These are phyloP conservation scores for Periconia sp. DNA, from an alignment of 2,329 filamentous ascomycete genomes.

Conservation along the genomic window DNA sequence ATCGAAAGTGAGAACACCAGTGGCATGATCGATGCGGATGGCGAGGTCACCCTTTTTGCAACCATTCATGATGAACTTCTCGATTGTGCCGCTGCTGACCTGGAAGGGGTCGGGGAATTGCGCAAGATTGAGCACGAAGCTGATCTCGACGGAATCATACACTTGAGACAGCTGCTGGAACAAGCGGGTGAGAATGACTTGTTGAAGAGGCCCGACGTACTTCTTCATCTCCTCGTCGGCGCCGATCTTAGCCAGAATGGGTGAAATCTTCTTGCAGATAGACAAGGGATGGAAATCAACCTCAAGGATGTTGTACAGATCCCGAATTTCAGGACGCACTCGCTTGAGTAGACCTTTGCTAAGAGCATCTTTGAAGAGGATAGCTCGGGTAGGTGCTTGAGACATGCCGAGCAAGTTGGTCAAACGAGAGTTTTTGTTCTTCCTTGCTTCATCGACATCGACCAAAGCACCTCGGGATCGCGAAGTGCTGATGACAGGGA, in stretches of 20 bases:
- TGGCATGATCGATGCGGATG: conserved; percentile 93
- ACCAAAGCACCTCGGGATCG: conserved; percentile 93
- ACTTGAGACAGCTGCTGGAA: conserved; percentile 99
- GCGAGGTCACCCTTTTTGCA: conserved; percentile 99
- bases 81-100: conserved; percentile 84
- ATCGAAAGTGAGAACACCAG: conserved; percentile 93
- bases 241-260: conserved; percentile 91
- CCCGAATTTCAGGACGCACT: conserved; percentile 89
- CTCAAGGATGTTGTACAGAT: conserved; percentile 97
- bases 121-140: conserved; percentile 89
- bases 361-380: conserved; percentile 92
- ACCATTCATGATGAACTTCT: conserved; percentile 99
- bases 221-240: conserved; percentile 95
- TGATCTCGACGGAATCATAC: conserved; percentile 94
- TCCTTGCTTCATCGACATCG: conserved; percentile 93
- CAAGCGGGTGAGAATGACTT: conserved; percentile 95
- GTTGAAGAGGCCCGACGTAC: conserved; percentile 92
- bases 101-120: conserved; percentile 97
- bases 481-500: conserved; percentile 98
- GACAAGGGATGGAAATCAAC: conserved; percentile 98
- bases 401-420: conserved; percentile 95
- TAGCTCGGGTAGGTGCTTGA: conserved; percentile 81
- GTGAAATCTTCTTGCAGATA: conserved; percentile 98
- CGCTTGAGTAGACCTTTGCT: conserved; percentile 94
- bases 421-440: conserved; percentile 97